Evolutionary conservation across 768 basidiomycete genomes (phyloP), one percentile per base, ranked within the genome.

Genomic region (Rhizopogon roseolus): DNA sequence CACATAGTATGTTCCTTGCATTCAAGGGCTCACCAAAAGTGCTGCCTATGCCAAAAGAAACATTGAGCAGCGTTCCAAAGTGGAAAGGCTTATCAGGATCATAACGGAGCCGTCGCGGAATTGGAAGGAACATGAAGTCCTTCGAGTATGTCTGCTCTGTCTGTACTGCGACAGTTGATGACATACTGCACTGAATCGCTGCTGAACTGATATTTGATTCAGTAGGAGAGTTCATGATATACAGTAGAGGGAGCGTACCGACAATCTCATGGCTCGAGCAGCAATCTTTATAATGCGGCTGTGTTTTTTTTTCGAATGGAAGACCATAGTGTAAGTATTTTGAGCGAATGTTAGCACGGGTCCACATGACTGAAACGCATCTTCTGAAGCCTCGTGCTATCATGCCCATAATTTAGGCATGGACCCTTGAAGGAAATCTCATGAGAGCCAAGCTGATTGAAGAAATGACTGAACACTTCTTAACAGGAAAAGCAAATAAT

Each of bases 11-110:
- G 55, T 11, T 19, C 17, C 27, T 53, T 44, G 19, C 10, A 25
- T 41, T 17, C 5, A 49, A 57, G 22, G 41, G 28, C 74, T 62
- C 53, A 73, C 74, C 65, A 62, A 80, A 73, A 17, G 81, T 80
- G 41, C 77, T 75, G 8, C 74, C 70, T 9, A 76, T 53, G 5
- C 76, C 78, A 58, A 84, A 79, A 22, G 76, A 64, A n/a, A 71
- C 60, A 43, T 80, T 79, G 32, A 76, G 63, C 45, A 70, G 55
- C 39, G 71, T 41, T 0, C 72, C 70, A 41, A 75, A 75, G 34
- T 68, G 58, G 14, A 62, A 61, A n/a, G 74, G 73, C 49, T 61
- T 64, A 17, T 64, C 65, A 44, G 74, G 68, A 57, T 76, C 71
- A 58, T 78, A 71, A 11, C 72, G 73, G 6, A 78, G 62, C 37